These are phyloP conservation scores for Cornus florida DNA, from an alignment of 148 eudicot genomes.

Conservation along the genomic window DNA sequence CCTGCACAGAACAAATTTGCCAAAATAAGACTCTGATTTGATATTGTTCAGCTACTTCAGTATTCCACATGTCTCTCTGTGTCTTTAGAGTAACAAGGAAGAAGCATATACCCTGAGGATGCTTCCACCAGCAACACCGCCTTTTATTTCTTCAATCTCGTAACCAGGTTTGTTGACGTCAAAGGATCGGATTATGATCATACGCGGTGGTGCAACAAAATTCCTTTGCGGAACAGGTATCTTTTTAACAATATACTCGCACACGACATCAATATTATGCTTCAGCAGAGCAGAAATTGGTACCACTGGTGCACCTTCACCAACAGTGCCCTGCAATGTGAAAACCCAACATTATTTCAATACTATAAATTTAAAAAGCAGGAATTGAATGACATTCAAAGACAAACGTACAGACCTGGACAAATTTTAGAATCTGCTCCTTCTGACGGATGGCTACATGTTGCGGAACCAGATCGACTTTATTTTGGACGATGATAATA, in stretches of 20 bases:
- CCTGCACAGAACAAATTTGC: constrained; percentile 41
- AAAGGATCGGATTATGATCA: constrained; percentile 95
- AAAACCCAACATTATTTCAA: too few species aligned
- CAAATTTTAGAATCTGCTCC: constrained; percentile 84
- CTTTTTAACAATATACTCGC: constrained; percentile 82
- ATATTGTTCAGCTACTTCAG: too few species aligned
- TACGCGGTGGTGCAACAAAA: constrained; percentile 82
- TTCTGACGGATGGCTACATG: constrained; percentile 93
- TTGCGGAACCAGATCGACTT: constrained; percentile 94
- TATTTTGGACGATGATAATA: constrained; percentile 93
- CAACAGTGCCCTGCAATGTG: constrained; percentile 69
- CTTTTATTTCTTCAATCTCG: constrained; percentile 91
- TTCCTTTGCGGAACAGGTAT: too few species aligned
- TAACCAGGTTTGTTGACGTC: constrained; percentile 95
- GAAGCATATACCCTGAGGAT: too few species aligned
- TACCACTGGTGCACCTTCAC: constrained; percentile 85
- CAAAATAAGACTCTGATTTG: constrained; percentile 95
- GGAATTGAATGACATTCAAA: neutral
- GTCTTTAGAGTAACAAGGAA: too few species aligned
- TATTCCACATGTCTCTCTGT: neutral
- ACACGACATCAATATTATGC: constrained; percentile 91
- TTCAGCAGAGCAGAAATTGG: constrained; percentile 95
- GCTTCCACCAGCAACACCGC: constrained; percentile 99
- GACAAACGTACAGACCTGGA: constrained; percentile 60
- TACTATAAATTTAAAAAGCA: too few species aligned